A percentile compares a stretch with the other conserved stretches of the same genome.
Evolutionary conservation across 148 eudicot species (phyloP).

Genomic region (Rheum nobile): DNA sequence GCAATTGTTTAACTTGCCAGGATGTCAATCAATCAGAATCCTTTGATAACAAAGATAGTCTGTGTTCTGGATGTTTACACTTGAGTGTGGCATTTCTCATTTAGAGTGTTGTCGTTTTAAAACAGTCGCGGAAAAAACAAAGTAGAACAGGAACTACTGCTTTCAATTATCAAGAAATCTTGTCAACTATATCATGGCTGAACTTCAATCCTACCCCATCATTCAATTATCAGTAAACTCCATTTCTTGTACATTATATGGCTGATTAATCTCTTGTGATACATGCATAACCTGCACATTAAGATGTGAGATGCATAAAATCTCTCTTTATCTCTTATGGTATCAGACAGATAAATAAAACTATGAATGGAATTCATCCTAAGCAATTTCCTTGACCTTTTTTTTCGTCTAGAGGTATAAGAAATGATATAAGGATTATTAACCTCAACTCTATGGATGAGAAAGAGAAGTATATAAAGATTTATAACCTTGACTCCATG

Average conservation of each 20-base stretch:
- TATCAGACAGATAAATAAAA: too few species aligned
- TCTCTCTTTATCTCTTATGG: too few species aligned
- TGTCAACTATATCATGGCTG: neutral
- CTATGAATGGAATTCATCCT: too few species aligned
- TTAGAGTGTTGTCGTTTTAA: neutral
- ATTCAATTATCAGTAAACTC: neutral
- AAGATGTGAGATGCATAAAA: too few species aligned
- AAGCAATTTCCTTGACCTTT: too few species aligned
- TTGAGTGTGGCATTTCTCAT: neutral
- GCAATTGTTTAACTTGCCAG: too few species aligned
- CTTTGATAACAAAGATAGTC: neutral
- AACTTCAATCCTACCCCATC: neutral
- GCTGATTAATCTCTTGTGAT: too few species aligned
- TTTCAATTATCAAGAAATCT: neutral
- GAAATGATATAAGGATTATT: neutral
- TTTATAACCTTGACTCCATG: neutral
- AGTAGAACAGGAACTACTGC: neutral
- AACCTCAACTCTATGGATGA: too few species aligned
- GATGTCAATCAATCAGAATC: neutral
- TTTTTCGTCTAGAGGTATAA: neutral
- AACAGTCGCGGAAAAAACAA: neutral
- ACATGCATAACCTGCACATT: too few species aligned
- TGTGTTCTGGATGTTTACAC: neutral
- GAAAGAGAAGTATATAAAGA: neutral
- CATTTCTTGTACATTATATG: too few species aligned